Evolutionary conservation across 345 rosid genomes (phyloP).

Genomic region (Ailanthus altissimus): DNA sequence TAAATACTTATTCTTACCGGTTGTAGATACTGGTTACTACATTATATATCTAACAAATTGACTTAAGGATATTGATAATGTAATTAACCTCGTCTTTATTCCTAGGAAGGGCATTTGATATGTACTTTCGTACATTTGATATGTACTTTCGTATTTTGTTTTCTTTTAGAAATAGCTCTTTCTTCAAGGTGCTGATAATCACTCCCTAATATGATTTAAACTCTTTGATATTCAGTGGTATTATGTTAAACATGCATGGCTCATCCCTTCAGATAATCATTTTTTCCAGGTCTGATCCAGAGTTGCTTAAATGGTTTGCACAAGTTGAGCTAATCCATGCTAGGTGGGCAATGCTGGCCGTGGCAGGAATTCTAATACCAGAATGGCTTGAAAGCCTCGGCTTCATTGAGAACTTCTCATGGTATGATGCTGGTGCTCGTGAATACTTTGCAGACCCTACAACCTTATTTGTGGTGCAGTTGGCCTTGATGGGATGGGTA

Average conservation of each 20-base stretch:
- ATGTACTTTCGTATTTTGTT: no score
- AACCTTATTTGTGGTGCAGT: constrained; percentile 66
- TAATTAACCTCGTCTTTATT: not conserved
- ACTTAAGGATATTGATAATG: not conserved
- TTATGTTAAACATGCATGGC: not conserved
- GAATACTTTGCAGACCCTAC: constrained; percentile 80
- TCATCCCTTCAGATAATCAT: not conserved
- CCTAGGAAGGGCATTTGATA: not conserved
- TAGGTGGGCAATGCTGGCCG: constrained; percentile 99
- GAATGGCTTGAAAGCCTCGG: constrained; percentile 79
- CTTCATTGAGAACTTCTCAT: constrained; percentile 68
- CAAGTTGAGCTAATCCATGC: constrained; percentile 90
- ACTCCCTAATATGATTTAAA: not conserved
- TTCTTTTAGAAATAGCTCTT: not conserved
- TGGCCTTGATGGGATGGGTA: constrained; percentile 84
- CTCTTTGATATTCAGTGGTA: not conserved
- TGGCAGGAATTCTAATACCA: constrained; percentile 77
- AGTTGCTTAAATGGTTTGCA: constrained; percentile 82
- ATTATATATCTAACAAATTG: no score
- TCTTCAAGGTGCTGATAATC: not conserved
- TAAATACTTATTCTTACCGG: no score
- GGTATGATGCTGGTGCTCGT: constrained; percentile 82
- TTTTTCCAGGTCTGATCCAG: constrained; percentile 74
- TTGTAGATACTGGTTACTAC: no score
- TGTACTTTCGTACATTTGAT: not conserved